phyloP scores from a whole-genome alignment of 345 rosid genomes.

The Mallotus nudiflorus region DNA sequence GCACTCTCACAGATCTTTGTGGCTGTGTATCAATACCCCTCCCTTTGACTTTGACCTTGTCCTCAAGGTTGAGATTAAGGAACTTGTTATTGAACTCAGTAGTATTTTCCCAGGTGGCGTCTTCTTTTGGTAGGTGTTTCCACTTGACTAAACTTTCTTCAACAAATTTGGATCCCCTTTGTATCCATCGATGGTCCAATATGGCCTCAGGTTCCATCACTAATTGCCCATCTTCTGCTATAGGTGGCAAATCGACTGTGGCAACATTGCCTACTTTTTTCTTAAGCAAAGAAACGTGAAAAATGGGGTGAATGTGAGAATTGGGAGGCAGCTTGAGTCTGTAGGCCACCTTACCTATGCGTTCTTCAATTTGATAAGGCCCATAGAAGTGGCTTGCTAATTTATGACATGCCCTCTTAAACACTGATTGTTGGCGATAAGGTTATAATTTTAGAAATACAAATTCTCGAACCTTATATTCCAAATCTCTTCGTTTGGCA shows the following conservation, averaged over 20 bases:
- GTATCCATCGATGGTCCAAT: neutral
- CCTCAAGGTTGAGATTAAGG: neutral
- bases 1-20: too few relatives aligned
- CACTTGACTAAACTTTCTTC: neutral
- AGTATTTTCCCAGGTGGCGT: neutral
- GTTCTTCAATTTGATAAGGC: neutral
- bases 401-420: neutral
- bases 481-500: accelerated
- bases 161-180: neutral
- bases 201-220: neutral
- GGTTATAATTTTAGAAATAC: neutral
- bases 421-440: accelerated
- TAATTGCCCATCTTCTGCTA: neutral
- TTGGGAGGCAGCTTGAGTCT: neutral
- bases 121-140: neutral
- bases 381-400: too few relatives aligned
- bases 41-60: neutral
- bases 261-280: neutral
- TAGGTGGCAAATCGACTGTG: too few relatives aligned
- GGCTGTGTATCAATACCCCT: neutral
- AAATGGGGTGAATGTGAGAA: neutral
- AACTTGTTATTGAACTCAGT: too few relatives aligned
- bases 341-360: neutral
- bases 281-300: neutral
- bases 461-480: neutral